Base-by-base conservation (phyloP, 140 eudicot genomes). In the Ambrosia hybrid region DNA sequence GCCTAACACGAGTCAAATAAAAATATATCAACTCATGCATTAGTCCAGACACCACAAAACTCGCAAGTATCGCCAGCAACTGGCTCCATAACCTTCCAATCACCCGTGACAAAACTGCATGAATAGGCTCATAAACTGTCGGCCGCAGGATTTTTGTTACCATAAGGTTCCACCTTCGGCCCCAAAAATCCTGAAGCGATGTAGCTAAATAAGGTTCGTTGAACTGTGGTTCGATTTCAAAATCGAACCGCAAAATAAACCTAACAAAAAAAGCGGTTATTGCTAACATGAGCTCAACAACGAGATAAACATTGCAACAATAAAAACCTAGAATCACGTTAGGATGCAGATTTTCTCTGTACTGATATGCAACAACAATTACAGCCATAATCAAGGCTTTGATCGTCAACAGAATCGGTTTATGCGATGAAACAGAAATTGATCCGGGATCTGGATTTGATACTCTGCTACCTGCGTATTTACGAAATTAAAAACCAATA, bases 181-280 rank as follows among this genome's bases (percentile, higher is more conserved):
- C 90, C 96, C 96, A 89, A 55, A 89, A 89, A 43, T 89, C 91
- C 71, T 87, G 96, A 0, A 89, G 80, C 38, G 96, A 87, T 14
- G 94, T 75, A 10, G 93, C 72, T 8, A 86, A 15, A 33, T 84
- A 86, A 13, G 94, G 96, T 68, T 87, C 89, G 11, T 89, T 72
- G 78, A 83, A 87, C 84, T 85, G 91, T 8, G 93, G 87, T 74
- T 82, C 85, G 14, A 87, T 80, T 60, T 86, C 85, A 43, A 87
- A 81, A 58, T 77, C 79, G 65, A 78, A 51, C 1, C 91, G 81
- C 3, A 86, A 73, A 7, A 78, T 12, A 59, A 85, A 70, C 30
- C 73, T 53, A 45, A 82, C 87, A 0, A 79, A 74, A 65, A 43
- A 59, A 0, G 81, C 81, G 6, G 82, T 70, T 3, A 78, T 21